Conservation (phyloP, 495 filamentous ascomycete species). For the Glonium stellatum region DNA sequence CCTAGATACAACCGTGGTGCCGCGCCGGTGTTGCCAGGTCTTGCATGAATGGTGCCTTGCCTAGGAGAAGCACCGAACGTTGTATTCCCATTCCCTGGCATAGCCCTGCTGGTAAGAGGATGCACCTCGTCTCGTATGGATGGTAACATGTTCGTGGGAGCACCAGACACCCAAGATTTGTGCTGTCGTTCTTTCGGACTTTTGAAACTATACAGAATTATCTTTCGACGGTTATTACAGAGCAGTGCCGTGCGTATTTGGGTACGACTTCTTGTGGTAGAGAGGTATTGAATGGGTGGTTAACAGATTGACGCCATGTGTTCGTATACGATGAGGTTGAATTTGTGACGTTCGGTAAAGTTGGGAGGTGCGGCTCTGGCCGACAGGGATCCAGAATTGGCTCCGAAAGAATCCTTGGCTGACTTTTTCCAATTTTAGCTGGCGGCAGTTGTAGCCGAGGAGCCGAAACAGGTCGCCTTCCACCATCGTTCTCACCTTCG, state of each 20-base stretch:
- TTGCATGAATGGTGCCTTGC: not conserved
- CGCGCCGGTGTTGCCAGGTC: not conserved
- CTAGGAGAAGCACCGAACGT: not conserved
- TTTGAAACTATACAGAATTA: not conserved
- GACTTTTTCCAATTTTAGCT: too few species aligned
- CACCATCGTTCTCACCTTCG: too few species aligned
- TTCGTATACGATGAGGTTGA: not conserved
- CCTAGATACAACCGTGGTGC: not conserved
- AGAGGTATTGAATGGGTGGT: not conserved
- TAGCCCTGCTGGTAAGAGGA: too few species aligned
- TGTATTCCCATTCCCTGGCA: not conserved
- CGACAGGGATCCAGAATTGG: not conserved
- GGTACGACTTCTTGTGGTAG: not conserved
- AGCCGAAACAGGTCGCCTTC: too few species aligned
- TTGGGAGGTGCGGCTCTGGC: not conserved
- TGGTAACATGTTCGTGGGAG: not conserved
- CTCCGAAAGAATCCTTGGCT: not conserved
- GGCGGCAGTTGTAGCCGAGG: too few species aligned
- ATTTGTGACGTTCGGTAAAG: not conserved
- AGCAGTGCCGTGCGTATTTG: not conserved
- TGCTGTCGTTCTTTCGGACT: not conserved
- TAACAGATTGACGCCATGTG: not conserved
- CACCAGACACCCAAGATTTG: not conserved
- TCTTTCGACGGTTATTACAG: not conserved
- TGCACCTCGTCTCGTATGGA: too few species aligned